Base-by-base conservation (phyloP, 192 early-diverging fungal genomes). In the Powellomyces hirtus region DNA sequence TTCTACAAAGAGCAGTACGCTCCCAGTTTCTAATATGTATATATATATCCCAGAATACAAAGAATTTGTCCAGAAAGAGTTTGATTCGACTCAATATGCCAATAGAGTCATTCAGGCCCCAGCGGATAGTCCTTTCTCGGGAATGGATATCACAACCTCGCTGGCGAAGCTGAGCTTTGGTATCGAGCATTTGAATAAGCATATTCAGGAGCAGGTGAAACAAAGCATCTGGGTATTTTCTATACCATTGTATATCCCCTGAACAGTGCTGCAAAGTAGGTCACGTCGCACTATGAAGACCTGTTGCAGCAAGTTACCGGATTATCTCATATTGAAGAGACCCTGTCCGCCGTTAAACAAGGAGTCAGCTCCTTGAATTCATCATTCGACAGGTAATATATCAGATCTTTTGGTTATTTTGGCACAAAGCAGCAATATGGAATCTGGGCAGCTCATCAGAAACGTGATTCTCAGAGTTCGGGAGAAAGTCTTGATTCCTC, bases 181-280 rank as follows among this genome's bases (percentile, higher is more conserved):
- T 31, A 84, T 91, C 20, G 90, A 91, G 40, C 88, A 87, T 72
- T 69, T 91, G 46, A 90, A 87, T 68, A 89, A 89, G 59, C 81
- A 91, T 38, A 82, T 91, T 16, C 85, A 89, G 26, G 85, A 90
- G 20, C 87, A 89, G 78, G 89, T 89, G 77, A 14, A 42, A 42
- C 20, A n/a, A 7, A 22, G 24, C 5, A 37, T 20, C 16, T 35
- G 5, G 16, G 2, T 34, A 64, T 11, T 45, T n/a, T n/a, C 18
- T 30, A 0, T 22, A 57, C 16, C 22, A n/a, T 16, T 2, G 34
- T 35, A 49, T 49, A 42, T 0, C 37, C 0, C 14, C n/a, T 34
- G 14, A 13, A 20, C 22, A 1, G 71, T 46, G 45, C 29, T n/a
- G 38, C n/a, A 31, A 49, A 49, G 46, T 80, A 91, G 89, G 88